Evolutionary conservation across 495 filamentous ascomycete species (phyloP).

Genomic region (Penicillium odoratum): DNA sequence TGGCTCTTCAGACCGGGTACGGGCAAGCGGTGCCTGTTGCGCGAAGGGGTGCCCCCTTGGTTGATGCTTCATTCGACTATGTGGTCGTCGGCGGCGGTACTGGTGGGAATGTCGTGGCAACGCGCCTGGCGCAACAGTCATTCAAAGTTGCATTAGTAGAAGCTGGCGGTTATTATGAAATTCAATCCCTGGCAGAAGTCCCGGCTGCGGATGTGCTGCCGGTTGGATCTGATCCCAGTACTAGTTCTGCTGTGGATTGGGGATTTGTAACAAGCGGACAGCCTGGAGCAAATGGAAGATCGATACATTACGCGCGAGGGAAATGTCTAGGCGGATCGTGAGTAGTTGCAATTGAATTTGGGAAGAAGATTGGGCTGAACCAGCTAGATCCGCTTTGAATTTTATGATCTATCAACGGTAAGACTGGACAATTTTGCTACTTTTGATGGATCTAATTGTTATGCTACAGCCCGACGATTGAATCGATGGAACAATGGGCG

Average conservation of each 20-base stretch:
- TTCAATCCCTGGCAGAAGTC: constrained; percentile 30
- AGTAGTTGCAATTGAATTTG: background rate
- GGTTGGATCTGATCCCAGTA: constrained; percentile 21
- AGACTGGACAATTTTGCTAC: background rate
- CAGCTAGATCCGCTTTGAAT: constrained; percentile 44
- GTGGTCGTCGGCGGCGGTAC: constrained; percentile 59
- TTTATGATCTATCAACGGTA: constrained; percentile 49
- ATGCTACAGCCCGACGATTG: constrained; percentile 33
- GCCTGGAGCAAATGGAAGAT: constrained; percentile 32
- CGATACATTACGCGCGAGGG: constrained; percentile 39
- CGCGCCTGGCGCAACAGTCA: constrained; percentile 41
- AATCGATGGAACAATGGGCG: constrained; percentile 55
- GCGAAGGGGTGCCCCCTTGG: constrained; percentile 5
- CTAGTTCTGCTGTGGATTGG: constrained; percentile 49
- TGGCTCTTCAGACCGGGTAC: constrained; percentile 8
- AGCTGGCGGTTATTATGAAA: constrained; percentile 57
- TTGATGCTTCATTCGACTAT: constrained; percentile 46
- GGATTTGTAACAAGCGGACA: constrained; percentile 44
- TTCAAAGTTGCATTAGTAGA: constrained; percentile 53
- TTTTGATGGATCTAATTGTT: background rate
- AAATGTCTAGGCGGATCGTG: constrained; percentile 39
- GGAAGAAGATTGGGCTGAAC: background rate
- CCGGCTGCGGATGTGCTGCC: constrained; percentile 37
- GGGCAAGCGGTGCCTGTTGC: background rate
- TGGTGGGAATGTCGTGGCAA: constrained; percentile 50